Percentiles rank a stretch among this genome's conserved stretches.
phyloP scores from a whole-genome alignment of 768 basidiomycete species.

The Russula abietina region DNA sequence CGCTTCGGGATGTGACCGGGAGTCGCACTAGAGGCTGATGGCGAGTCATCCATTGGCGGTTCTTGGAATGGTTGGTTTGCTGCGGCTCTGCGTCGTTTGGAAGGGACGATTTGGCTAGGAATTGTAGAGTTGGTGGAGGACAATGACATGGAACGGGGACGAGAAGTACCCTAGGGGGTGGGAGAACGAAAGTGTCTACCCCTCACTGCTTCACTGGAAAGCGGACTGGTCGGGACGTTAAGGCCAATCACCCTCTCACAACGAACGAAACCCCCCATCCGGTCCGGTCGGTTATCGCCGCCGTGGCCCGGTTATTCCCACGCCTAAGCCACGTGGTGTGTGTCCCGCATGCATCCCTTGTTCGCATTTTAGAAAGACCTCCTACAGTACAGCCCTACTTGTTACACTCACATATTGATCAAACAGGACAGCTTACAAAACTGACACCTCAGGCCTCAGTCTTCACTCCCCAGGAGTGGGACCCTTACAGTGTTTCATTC shows the following conservation, averaged over 20 bases:
- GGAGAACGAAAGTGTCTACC: constrained; percentile 7
- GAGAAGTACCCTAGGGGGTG: constrained; percentile 10
- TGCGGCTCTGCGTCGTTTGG: constrained; percentile 47
- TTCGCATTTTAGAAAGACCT: no score
- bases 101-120: constrained; percentile 47
- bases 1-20: constrained; percentile 76
- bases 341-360: no score
- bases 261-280: background rate
- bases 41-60: constrained; percentile 29
- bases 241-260: constrained; percentile 1
- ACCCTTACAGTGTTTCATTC: no score
- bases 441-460: no score
- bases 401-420: no score
- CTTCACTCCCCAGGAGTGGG: no score
- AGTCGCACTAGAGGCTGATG: constrained; percentile 28
- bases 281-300: constrained; percentile 27
- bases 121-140: constrained; percentile 55
- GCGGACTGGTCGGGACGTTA: constrained; percentile 12
- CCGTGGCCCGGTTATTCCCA: constrained; percentile 15
- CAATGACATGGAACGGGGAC: constrained; percentile 49
- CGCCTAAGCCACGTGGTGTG: background rate
- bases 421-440: no score
- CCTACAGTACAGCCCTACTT: no score
- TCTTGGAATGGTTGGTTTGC: constrained; percentile 24
- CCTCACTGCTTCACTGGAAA: background rate